phyloP scores from a whole-genome alignment of 805 yeast genomes.

The Saturnispora gosingensis region DNA sequence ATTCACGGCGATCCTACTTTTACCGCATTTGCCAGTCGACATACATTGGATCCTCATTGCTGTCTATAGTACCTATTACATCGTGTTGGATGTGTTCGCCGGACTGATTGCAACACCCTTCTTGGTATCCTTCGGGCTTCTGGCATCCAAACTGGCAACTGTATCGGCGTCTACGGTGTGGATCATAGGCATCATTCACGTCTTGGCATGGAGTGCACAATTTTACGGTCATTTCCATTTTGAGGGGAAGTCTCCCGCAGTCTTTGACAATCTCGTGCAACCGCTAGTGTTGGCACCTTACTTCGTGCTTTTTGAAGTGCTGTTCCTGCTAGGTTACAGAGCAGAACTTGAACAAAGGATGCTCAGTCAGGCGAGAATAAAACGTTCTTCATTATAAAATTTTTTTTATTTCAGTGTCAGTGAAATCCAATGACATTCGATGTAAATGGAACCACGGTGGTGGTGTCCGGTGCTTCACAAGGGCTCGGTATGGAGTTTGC shows the following conservation, averaged over 20 bases:
- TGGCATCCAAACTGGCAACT: constrained; percentile 3
- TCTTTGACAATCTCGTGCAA: constrained; percentile 72
- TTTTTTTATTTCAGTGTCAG: not conserved
- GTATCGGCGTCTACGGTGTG: not conserved
- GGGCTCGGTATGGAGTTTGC: constrained; percentile 86
- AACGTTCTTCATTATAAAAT: constrained; percentile 6
- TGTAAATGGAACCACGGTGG: constrained; percentile 44
- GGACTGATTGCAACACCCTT: constrained; percentile 34
- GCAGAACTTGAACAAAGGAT: constrained; percentile 41
- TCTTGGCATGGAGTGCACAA: constrained; percentile 68
- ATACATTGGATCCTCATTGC: constrained; percentile 34
- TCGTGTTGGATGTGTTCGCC: constrained; percentile 46
- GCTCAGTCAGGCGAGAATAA: constrained; percentile 36
- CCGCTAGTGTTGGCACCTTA: constrained; percentile 88
- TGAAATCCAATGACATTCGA: constrained; percentile 10
- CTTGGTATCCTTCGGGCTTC: constrained; percentile 18
- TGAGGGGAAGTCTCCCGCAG: constrained; percentile 80
- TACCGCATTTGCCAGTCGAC: constrained; percentile 9
- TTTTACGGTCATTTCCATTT: constrained; percentile 80
- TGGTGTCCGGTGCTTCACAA: constrained; percentile 91
- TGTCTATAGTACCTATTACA: constrained; percentile 50
- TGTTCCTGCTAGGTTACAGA: constrained; percentile 59
- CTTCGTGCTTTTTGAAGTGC: constrained; percentile 72
- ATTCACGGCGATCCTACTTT: constrained; percentile 39
- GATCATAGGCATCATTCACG: constrained; percentile 31